Evolutionary conservation across 2,329 filamentous ascomycete species (phyloP).

Genomic region (Cladophialophora chaetospira): DNA sequence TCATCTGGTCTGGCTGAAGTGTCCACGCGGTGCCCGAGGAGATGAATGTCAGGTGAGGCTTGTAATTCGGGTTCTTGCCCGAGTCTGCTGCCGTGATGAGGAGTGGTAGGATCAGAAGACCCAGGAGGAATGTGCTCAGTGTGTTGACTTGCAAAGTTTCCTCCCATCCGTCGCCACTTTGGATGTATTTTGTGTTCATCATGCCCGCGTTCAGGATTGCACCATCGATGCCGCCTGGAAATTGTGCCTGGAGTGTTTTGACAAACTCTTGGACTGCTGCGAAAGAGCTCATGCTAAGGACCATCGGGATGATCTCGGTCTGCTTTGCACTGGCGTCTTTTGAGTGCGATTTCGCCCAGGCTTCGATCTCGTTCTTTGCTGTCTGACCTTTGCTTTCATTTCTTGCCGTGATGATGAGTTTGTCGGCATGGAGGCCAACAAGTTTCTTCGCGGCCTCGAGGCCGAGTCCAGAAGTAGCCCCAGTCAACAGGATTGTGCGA

Average conservation of each 20-base stretch:
- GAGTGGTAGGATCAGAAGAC: conserved; percentile 54
- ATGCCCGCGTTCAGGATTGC: conserved; percentile 51
- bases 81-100: conserved; percentile 41
- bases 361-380: conserved; percentile 44
- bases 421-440: conserved; percentile 44
- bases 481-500: conserved; percentile 53
- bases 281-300: conserved; percentile 51
- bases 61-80: conserved; percentile 20
- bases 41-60: conserved; percentile 48
- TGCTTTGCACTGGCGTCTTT: conserved; percentile 34
- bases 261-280: conserved; percentile 49
- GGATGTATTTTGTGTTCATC: conserved; percentile 41
- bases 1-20: conserved; percentile 38
- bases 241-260: conserved; percentile 34
- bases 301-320: conserved; percentile 46
- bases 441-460: conserved; percentile 54
- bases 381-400: conserved; percentile 45
- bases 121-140: conserved; percentile 58
- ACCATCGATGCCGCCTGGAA: conserved; percentile 45
- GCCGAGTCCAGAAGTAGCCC: conserved; percentile 55
- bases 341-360: conserved; percentile 1
- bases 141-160: conserved; percentile 60
- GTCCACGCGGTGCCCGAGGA: conserved; percentile 45
- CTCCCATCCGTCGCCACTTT: conserved; percentile 52
- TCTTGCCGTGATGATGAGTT: conserved; percentile 52